Percentiles rank a stretch among this genome's conserved stretches.
Conservation (phyloP, 305 asterid species). For the Stenogyne calaminthoides region DNA sequence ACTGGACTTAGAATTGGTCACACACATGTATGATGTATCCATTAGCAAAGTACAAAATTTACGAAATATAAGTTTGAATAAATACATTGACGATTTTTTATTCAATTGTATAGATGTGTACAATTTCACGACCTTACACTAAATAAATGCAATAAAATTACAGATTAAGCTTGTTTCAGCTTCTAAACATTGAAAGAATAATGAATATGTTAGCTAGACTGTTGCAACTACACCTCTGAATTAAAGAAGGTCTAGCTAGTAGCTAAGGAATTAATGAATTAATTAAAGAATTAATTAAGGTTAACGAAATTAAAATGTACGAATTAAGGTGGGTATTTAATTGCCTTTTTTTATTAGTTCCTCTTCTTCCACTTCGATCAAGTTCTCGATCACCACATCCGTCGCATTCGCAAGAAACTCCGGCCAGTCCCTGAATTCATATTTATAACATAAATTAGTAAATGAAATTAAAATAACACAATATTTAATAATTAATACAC, state of each 20-base stretch:
- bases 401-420: constrained; percentile 61
- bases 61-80: background rate
- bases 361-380: constrained; percentile 73
- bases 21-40: background rate
- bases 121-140: background rate
- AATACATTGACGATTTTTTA: background rate
- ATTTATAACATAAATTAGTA: background rate
- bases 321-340: background rate
- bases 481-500: no score
- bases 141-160: background rate
- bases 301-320: background rate
- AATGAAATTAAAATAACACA: no score
- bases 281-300: constrained; percentile 1
- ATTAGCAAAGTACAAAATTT: background rate
- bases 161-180: background rate
- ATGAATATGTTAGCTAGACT: constrained; percentile 29
- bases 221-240: constrained; percentile 24
- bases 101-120: background rate
- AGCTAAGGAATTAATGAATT: constrained; percentile 27
- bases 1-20: background rate
- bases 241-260: constrained; percentile 18
- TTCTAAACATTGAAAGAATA: constrained; percentile 14
- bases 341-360: constrained; percentile 4
- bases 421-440: constrained; percentile 68
- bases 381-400: constrained; percentile 69